These are phyloP conservation scores for Fomitiporia mediterranea DNA, from an alignment of 1,284 basidiomycete genomes.

Conservation along the genomic window DNA sequence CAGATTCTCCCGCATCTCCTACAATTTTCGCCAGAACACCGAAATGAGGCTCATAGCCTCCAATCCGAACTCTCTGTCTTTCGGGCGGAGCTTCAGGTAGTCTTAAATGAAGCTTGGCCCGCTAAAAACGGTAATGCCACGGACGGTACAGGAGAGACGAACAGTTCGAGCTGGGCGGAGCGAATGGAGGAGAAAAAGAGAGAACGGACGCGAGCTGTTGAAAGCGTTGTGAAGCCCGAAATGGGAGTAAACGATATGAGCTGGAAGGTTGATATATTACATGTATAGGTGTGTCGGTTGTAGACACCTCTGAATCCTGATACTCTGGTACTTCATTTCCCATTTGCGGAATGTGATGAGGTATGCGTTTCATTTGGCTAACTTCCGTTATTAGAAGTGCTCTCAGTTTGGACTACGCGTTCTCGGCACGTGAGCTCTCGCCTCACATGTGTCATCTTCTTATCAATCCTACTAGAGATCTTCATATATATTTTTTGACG, in stretches of 20 bases:
- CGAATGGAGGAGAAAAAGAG: constrained; percentile 59
- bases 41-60: constrained; percentile 48
- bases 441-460: too few relatives aligned
- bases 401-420: too few relatives aligned
- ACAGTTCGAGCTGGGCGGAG: constrained; percentile 47
- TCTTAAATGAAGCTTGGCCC: constrained; percentile 59
- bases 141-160: constrained; percentile 28
- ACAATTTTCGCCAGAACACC: constrained; percentile 57
- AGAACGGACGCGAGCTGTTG: constrained; percentile 44
- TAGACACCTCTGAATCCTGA: too few relatives aligned
- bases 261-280: constrained; percentile 15
- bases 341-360: too few relatives aligned
- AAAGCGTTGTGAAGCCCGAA: constrained; percentile 54
- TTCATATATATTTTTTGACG: too few relatives aligned
- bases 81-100: constrained; percentile 44
- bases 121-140: constrained; percentile 32
- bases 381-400: too few relatives aligned
- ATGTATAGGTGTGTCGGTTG: too few relatives aligned
- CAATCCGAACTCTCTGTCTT: constrained; percentile 51
- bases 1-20: constrained; percentile 65
- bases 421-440: too few relatives aligned
- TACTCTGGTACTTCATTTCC: too few relatives aligned
- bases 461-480: too few relatives aligned
- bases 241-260: background rate
- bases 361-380: too few relatives aligned